phyloP scores from a whole-genome alignment of 805 yeast species.

The Saccharomycopsis javanensis region DNA sequence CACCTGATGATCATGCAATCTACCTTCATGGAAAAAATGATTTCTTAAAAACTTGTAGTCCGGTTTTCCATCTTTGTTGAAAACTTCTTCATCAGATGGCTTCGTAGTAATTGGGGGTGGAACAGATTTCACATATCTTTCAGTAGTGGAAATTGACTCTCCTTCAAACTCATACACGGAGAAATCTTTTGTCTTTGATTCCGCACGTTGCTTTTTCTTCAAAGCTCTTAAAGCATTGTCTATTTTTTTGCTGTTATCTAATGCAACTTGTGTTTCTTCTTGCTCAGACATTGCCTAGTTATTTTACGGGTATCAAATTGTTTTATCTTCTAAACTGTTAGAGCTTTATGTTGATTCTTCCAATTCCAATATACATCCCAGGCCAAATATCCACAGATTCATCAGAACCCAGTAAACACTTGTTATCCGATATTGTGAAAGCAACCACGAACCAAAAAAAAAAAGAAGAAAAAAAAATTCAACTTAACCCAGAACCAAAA shows the following conservation, averaged over 20 bases:
- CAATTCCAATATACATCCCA: background rate
- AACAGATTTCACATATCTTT: slow-evolving; percentile 43
- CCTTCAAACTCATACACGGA: slow-evolving; percentile 39
- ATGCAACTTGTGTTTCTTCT: slow-evolving; percentile 24
- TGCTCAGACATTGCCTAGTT: background rate
- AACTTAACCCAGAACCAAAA: too few species aligned
- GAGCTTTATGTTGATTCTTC: too few species aligned
- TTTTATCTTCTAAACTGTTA: background rate
- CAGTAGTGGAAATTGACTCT: slow-evolving; percentile 32
- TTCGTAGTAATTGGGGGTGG: slow-evolving; percentile 53
- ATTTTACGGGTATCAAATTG: background rate
- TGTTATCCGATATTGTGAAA: background rate
- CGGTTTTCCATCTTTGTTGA: slow-evolving; percentile 55
- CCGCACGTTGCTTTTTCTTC: slow-evolving; percentile 31
- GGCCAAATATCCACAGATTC: background rate
- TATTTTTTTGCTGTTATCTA: slow-evolving; percentile 45
- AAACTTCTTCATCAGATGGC: slow-evolving; percentile 65
- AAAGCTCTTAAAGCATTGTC: slow-evolving; percentile 58
- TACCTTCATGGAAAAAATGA: slow-evolving; percentile 75
- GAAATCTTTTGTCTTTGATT: slow-evolving; percentile 25
- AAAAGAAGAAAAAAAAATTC: background rate
- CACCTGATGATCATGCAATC: slow-evolving; percentile 64
- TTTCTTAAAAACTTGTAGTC: slow-evolving; percentile 58
- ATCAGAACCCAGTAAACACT: background rate
- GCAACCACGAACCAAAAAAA: background rate